These are phyloP conservation scores for Zymoseptoria crescenta DNA, from an alignment of 2,329 filamentous ascomycete genomes.

Conservation along the genomic window DNA sequence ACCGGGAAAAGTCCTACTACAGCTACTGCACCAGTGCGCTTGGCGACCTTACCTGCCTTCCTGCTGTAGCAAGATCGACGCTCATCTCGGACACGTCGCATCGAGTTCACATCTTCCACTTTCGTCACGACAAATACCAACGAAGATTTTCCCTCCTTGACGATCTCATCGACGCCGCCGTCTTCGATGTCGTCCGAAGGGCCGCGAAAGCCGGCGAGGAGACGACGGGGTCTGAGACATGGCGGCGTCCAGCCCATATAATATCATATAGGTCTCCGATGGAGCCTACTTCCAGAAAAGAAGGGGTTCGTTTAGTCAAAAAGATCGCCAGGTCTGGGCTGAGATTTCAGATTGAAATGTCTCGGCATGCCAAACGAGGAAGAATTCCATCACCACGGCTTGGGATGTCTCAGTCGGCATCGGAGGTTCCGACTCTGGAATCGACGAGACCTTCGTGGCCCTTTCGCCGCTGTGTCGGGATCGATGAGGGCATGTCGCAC, in stretches of 20 bases:
- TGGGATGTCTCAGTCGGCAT: background rate
- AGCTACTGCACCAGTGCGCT: background rate
- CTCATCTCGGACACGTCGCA: background rate
- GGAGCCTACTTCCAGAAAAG: background rate
- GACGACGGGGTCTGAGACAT: background rate
- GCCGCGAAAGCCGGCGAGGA: background rate
- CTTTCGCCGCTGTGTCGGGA: background rate
- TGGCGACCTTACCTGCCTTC: background rate
- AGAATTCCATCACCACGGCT: background rate
- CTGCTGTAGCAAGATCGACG: background rate
- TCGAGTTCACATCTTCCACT: background rate
- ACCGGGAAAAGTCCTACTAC: no score
- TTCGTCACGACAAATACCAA: background rate
- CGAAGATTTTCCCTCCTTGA: background rate
- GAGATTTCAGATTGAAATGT: background rate
- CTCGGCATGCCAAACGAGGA: background rate
- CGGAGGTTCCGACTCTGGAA: background rate
- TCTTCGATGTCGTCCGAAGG: background rate
- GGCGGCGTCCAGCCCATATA: background rate
- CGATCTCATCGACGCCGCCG: background rate
- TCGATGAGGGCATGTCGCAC: background rate
- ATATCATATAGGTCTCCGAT: background rate
- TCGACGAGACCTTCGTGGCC: background rate
- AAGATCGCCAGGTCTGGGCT: background rate
- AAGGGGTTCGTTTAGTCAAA: background rate